These are phyloP conservation scores for Fusarium sp. DNA, from an alignment of 2,329 filamentous ascomycete species.

Conservation along the genomic window DNA sequence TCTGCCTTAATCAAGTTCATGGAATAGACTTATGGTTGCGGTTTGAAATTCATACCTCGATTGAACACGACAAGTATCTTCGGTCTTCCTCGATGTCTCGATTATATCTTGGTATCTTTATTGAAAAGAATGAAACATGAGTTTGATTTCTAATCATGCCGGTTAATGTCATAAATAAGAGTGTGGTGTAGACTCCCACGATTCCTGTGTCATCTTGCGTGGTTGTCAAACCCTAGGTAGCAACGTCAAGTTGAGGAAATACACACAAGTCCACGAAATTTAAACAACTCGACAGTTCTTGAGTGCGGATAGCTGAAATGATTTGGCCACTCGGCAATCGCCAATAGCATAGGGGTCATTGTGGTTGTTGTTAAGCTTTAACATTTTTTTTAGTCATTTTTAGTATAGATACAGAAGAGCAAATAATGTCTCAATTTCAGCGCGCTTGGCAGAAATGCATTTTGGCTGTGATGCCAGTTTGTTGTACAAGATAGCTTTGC, in stretches of 20 bases:
- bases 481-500: slow-evolving; percentile 34
- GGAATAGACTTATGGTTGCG: slow-evolving; percentile 1
- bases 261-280: background rate
- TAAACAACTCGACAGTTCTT: background rate
- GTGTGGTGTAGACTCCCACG: background rate
- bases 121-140: background rate
- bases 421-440: slow-evolving; percentile 14
- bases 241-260: background rate
- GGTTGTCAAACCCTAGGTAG: background rate
- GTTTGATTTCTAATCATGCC: no score
- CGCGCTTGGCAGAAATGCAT: slow-evolving; percentile 20
- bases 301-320: background rate
- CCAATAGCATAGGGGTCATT: background rate
- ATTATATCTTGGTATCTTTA: no score
- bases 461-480: slow-evolving; percentile 16
- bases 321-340: background rate
- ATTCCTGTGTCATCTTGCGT: background rate
- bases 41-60: slow-evolving; percentile 23
- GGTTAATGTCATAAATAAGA: background rate
- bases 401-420: slow-evolving; percentile 5
- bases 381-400: slow-evolving; percentile 7
- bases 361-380: background rate
- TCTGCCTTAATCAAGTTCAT: background rate
- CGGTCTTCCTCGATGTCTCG: background rate
- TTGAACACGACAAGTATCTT: background rate